These are phyloP conservation scores for Salix viminalis DNA, from an alignment of 345 rosid genomes.

Conservation along the genomic window DNA sequence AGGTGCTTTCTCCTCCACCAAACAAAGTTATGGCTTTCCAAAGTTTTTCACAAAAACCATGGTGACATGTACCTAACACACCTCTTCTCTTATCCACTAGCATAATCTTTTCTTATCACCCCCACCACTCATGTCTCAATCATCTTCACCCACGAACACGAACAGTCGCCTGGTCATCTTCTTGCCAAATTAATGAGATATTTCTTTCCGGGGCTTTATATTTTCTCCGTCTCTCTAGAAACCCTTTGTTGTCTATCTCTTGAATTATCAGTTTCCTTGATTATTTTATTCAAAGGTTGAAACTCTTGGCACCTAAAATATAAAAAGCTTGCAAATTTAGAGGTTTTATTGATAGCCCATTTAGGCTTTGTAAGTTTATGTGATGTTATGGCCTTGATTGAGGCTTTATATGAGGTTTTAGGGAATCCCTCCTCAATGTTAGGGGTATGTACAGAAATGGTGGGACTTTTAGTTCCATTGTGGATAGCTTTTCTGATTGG, in stretches of 20 bases:
- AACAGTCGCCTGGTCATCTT: neutral
- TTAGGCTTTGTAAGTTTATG: neutral
- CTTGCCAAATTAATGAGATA: neutral
- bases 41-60: neutral
- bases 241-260: neutral
- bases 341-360: neutral
- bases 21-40: too few species aligned
- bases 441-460: constrained; percentile 21
- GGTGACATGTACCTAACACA: neutral
- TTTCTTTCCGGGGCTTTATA: neutral
- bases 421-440: constrained; percentile 12
- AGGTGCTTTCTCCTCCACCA: neutral
- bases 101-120: neutral
- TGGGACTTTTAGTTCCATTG: constrained; percentile 28
- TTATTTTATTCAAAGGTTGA: neutral
- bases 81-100: neutral
- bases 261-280: neutral
- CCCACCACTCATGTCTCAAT: neutral
- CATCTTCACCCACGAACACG: neutral
- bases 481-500: constrained; percentile 63
- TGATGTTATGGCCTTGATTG: constrained; percentile 30
- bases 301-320: neutral
- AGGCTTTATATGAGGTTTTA: neutral
- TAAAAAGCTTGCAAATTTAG: neutral
- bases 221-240: neutral